Evolutionary conservation across 306 rosid genomes (phyloP).

Genomic region (Rosa chinensis): DNA sequence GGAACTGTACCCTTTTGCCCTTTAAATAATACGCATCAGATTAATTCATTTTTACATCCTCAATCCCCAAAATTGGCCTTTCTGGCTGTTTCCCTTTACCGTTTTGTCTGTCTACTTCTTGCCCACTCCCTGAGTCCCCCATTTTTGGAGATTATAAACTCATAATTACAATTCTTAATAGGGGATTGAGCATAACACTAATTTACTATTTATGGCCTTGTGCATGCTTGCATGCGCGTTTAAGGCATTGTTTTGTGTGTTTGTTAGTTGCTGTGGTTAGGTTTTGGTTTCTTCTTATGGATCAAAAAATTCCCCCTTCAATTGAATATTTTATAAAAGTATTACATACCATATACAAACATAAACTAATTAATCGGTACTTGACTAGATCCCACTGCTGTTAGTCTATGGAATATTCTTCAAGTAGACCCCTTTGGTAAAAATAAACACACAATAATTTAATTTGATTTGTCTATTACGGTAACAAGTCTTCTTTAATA

Average conservation of each 20-base stretch:
- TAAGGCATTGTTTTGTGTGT: constrained; percentile 71
- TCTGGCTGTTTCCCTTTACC: constrained; percentile 47
- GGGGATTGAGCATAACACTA: constrained; percentile 42
- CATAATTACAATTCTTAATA: constrained; percentile 49
- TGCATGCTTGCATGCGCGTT: constrained; percentile 87
- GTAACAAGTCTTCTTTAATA: neutral
- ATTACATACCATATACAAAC: neutral
- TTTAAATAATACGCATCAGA: constrained; percentile 25
- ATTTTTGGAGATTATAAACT: constrained; percentile 60
- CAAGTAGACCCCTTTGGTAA: neutral
- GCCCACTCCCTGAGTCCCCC: constrained; percentile 34
- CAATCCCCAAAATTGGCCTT: constrained; percentile 71
- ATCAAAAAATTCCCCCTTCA: neutral
- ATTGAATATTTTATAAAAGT: neutral
- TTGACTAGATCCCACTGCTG: neutral
- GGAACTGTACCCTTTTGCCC: constrained; percentile 62
- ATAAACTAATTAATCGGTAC: neutral
- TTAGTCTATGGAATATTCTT: constrained; percentile 6
- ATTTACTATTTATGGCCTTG: constrained; percentile 28
- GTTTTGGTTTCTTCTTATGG: neutral
- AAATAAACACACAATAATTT: neutral
- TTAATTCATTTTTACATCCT: constrained; percentile 26
- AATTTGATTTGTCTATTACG: neutral
- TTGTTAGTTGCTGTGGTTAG: constrained; percentile 27
- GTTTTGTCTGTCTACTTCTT: constrained; percentile 44